Evolutionary conservation across 1,139 yeast genomes (phyloP).

Genomic region (Magnusiomyces magnusii): DNA sequence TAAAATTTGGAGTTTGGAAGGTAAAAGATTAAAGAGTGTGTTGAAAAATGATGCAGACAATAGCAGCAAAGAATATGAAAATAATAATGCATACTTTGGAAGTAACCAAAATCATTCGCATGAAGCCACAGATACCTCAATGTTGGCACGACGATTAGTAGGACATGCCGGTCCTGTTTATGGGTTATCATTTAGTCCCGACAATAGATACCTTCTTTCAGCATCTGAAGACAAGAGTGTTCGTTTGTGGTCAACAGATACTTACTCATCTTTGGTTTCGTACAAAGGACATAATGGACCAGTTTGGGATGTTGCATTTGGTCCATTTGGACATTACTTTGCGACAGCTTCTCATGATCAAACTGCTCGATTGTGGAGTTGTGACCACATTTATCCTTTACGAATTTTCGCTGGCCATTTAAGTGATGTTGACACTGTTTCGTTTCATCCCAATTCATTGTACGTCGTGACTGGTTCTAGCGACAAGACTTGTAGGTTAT

Average conservation of each 20-base stretch:
- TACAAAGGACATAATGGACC: constrained; percentile 96
- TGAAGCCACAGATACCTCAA: constrained; percentile 12
- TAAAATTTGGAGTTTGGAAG: constrained; percentile 89
- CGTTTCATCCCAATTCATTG: constrained; percentile 93
- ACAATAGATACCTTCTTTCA: constrained; percentile 70
- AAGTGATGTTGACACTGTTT: constrained; percentile 92
- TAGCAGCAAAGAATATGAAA: constrained; percentile 19
- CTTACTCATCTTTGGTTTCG: constrained; percentile 82
- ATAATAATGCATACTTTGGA: constrained; percentile 18
- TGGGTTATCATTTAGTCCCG: constrained; percentile 86
- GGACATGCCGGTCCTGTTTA: constrained; percentile 97
- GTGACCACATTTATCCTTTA: constrained; percentile 94
- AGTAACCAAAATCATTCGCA: neutral
- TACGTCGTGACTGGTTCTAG: constrained; percentile 92
- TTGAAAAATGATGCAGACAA: constrained; percentile 47
- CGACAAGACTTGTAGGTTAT: constrained; percentile 94
- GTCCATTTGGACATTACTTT: constrained; percentile 95
- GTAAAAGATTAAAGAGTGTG: constrained; percentile 66
- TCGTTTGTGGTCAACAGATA: constrained; percentile 89
- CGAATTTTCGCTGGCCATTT: constrained; percentile 96
- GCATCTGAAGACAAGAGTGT: constrained; percentile 91
- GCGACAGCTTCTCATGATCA: constrained; percentile 98
- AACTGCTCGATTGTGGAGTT: constrained; percentile 96
- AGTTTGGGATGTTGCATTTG: constrained; percentile 93
- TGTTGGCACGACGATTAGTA: constrained; percentile 50